Conservation (phyloP, 352 stramenopile genomes). For the Phytophthora brassicae region DNA sequence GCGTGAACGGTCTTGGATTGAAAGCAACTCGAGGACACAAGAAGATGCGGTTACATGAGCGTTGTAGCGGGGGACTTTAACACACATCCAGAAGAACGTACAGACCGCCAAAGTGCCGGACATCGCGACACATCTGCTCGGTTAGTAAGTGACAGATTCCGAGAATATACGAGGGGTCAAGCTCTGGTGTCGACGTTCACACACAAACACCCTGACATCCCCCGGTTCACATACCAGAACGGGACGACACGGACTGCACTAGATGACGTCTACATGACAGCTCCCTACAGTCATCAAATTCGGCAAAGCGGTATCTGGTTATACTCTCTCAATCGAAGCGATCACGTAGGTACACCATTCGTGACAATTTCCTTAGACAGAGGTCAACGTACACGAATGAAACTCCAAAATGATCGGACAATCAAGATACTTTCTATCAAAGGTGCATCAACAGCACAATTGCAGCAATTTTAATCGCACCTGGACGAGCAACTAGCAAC, state of each 20-base stretch:
- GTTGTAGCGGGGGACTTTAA: conserved; percentile 3
- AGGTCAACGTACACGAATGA: not conserved
- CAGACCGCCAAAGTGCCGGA: too few relatives aligned
- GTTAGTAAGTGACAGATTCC: too few relatives aligned
- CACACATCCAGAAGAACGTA: not conserved
- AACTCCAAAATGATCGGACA: not conserved
- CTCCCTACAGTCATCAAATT: not conserved
- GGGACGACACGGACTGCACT: not conserved
- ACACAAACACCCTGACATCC: not conserved
- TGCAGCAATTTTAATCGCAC: too few relatives aligned
- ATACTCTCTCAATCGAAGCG: not conserved
- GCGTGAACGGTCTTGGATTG: not conserved
- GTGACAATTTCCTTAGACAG: not conserved
- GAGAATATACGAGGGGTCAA: too few relatives aligned
- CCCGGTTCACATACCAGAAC: not conserved
- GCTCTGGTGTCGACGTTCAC: not conserved
- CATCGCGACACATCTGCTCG: too few relatives aligned
- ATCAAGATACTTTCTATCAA: not conserved
- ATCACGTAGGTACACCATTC: not conserved
- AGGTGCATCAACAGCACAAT: too few relatives aligned
- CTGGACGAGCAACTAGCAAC: too few relatives aligned
- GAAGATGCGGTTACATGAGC: not conserved
- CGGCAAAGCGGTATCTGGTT: not conserved
- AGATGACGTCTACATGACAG: not conserved
- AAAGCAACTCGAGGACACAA: not conserved